Evolutionary conservation across 345 rosid genomes (phyloP), one percentile per base, ranked within the genome.

Genomic region (Mallotus nudiflorus): DNA sequence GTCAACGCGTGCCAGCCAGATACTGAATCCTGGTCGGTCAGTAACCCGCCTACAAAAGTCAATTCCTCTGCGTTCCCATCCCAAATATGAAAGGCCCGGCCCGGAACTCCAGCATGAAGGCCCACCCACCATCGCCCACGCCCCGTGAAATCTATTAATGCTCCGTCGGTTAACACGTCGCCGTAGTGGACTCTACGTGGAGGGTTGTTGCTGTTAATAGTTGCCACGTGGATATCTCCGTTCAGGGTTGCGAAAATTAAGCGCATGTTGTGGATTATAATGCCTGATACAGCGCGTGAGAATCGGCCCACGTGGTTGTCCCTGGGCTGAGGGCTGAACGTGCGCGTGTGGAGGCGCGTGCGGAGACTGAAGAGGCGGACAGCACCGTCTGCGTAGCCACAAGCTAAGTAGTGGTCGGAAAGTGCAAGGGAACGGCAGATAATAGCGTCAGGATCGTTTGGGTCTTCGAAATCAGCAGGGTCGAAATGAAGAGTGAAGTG

Each of bases 61-160:
- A 77, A 73, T 57, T 80, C 84, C 70, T 89, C 97, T 0, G 80
- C 67, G 70, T 73, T 65, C 0, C 84, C 80, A 57, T 91, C 81
- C 99, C 99, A 95, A 8, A 95, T 84, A 51, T 70, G 97, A 68
- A 89, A 85, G 3, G 97, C 89, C 42, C 86, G 91, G 22, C 88
- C 95, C 0, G 93, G 93, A 0, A 84, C 85, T 0, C 98, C 98
- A 0, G 97, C 98, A 61, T 85, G 90, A 4, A 94, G 88, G 7
- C 97, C 98, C n/a, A 88, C 96, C 98, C 98, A 94, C 85, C 88
- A 90, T 0, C 82, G 88, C 11, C 78, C 77, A 25, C 88, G 85
- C 11, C 99, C 97, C 1, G 91, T 75, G 69, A 95, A 95, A 67
- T 95, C 97, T 22, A 95, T 84, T 15, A 95, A 67, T 0, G 86